Percentiles rank a stretch among this genome's conserved stretches.
Evolutionary conservation across 768 basidiomycete genomes (phyloP).

Genomic region (Rhodosporidiobolus sp.): DNA sequence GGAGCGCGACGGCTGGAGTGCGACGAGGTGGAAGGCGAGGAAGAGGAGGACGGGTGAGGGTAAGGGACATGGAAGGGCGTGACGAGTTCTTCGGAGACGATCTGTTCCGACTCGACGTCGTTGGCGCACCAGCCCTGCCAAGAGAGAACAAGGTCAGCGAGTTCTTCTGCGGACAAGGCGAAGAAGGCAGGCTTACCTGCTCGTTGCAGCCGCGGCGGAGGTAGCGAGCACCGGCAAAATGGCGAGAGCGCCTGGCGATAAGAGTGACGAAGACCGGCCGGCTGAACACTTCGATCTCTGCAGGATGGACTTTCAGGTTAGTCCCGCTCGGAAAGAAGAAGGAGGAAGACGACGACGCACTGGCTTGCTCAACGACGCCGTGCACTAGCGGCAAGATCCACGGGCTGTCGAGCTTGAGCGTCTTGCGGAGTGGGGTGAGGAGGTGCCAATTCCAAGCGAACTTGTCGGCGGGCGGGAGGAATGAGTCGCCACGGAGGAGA

Average conservation of each 20-base stretch:
- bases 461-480: constrained; percentile 69
- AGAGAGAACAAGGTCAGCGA: constrained; percentile 5
- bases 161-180: neutral
- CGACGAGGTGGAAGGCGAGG: neutral
- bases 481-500: constrained; percentile 49
- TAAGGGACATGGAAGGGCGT: constrained; percentile 61
- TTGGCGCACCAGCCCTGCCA: constrained; percentile 92
- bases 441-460: constrained; percentile 96
- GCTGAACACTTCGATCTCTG: constrained; percentile 85
- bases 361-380: constrained; percentile 97
- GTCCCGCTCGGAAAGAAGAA: neutral
- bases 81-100: constrained; percentile 82
- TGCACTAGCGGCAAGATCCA: constrained; percentile 92
- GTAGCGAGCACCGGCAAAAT: constrained; percentile 93
- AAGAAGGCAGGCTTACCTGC: constrained; percentile 56
- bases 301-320: neutral
- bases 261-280: constrained; percentile 87
- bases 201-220: constrained; percentile 91
- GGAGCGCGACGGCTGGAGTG: constrained; percentile 50
- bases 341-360: constrained; percentile 58
- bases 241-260: constrained; percentile 89
- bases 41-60: neutral
- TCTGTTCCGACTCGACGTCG: constrained; percentile 98
- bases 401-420: constrained; percentile 57
- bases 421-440: constrained; percentile 64